A percentile compares a stretch with the other conserved stretches of the same genome.
Evolutionary conservation across 257 asterid species (phyloP).

Genomic region (Solanum chilense): DNA sequence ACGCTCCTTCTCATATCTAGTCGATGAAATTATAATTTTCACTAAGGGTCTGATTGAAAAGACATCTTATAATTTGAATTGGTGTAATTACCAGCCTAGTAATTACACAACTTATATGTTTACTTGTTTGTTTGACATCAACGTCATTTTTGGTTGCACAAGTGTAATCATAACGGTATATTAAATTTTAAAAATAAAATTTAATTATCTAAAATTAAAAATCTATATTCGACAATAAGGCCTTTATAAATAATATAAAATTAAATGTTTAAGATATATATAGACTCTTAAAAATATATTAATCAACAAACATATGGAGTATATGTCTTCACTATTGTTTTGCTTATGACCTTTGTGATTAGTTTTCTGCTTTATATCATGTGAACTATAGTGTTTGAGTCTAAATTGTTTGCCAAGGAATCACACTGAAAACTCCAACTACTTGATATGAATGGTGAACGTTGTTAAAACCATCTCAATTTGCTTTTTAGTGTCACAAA

Average conservation of each 20-base stretch:
- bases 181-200: too few relatives aligned
- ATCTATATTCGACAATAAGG: too few relatives aligned
- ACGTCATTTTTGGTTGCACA: background rate
- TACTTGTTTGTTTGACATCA: background rate
- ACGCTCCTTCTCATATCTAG: background rate
- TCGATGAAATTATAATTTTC: background rate
- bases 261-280: too few relatives aligned
- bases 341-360: too few relatives aligned
- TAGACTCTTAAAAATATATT: background rate
- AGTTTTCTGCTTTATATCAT: too few relatives aligned
- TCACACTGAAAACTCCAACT: background rate
- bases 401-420: background rate
- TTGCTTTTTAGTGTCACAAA: too few relatives aligned
- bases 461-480: too few relatives aligned
- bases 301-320: background rate
- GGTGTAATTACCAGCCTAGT: background rate
- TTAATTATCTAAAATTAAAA: background rate
- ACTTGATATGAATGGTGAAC: too few relatives aligned
- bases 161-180: background rate
- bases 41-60: background rate
- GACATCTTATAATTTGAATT: background rate
- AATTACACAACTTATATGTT: background rate
- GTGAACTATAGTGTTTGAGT: too few relatives aligned
- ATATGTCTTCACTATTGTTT: background rate
- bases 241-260: background rate